Evolutionary conservation across 805 yeast genomes (phyloP), one percentile per base, ranked within the genome.

Genomic region (Zygosaccharomyces bailii): DNA sequence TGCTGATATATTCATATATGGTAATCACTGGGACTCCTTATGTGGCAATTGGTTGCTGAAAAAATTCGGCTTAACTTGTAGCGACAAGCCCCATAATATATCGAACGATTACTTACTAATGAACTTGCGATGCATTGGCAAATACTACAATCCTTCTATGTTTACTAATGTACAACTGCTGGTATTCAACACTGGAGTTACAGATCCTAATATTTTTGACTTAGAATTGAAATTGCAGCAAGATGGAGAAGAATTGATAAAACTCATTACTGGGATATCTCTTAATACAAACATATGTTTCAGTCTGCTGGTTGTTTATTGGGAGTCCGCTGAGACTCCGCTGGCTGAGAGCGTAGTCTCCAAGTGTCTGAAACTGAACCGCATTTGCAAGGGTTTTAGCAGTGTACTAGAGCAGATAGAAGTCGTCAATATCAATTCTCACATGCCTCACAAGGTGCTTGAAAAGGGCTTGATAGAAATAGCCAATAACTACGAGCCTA

Each of bases 131-230:
- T 56, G 60, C 14, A 54, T 59, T 9, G 54, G 53, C 34, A 35
- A 44, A 3, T 46, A 52, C 14, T 62, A 60, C 29, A 49, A 59
- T 19, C 58, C 66, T 3, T 39, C 48, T 1, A 35, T 34, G 1
- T 62, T 66, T 31, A 54, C 53, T 8, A 52, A 66, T 43, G 52
- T 64, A 0, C 70, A 67, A 39, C 23, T 69, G 2, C 43, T 71
- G 11, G 57, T 70, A 2, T 70, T 68, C 45, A 71, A 68, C 44
- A 59, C 71, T n/a, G 69, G 69, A 21, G 65, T 65, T 4, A 65
- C 68, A 2, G 58, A 56, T 18, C 39, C 53, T 2, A 51, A 58
- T 35, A 63, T 65, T 11, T 62, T 63, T 42, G 69, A 65, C 40
- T 44, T 65, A 24, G 67, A 62, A 16, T 54, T 60, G 61, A 69